phyloP scores from a whole-genome alignment of 805 yeast genomes.

The Nakazawaea wickerhamii region DNA sequence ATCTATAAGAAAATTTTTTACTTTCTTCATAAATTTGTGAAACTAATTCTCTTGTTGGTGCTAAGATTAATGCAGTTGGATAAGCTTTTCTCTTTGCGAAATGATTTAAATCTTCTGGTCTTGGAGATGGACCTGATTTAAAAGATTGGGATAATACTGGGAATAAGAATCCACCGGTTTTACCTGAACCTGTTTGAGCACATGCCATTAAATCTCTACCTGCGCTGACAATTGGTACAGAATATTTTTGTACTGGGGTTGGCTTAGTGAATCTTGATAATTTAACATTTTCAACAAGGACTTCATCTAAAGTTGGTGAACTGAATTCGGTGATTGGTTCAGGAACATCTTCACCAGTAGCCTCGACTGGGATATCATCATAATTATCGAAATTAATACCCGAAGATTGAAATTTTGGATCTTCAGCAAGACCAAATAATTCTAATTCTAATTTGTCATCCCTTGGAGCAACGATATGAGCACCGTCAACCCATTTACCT shows the following conservation, averaged over 20 bases:
- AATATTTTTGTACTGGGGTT: constrained; percentile 94
- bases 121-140: constrained; percentile 75
- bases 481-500: constrained; percentile 85
- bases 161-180: constrained; percentile 99
- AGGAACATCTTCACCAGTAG: constrained; percentile 91
- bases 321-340: constrained; percentile 87
- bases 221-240: constrained; percentile 83
- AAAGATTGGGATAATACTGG: constrained; percentile 93
- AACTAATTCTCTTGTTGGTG: constrained; percentile 99
- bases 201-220: constrained; percentile 95
- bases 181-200: constrained; percentile 99
- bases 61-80: constrained; percentile 94
- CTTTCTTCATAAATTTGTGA: constrained; percentile 96
- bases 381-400: constrained; percentile 99
- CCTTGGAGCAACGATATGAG: constrained; percentile 75
- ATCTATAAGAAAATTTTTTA: constrained; percentile 91
- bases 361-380: constrained; percentile 98
- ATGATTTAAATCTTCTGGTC: constrained; percentile 32
- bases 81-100: constrained; percentile 72
- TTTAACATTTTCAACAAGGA: constrained; percentile 80
- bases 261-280: constrained; percentile 91
- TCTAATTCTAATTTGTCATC: constrained; percentile 70
- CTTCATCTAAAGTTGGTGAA: constrained; percentile 83
- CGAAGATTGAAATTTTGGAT: constrained; percentile 74
- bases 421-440: constrained; percentile 77